Conservation (phyloP, 2,329 filamentous ascomycete species). For the Xylariaceae sp. region DNA sequence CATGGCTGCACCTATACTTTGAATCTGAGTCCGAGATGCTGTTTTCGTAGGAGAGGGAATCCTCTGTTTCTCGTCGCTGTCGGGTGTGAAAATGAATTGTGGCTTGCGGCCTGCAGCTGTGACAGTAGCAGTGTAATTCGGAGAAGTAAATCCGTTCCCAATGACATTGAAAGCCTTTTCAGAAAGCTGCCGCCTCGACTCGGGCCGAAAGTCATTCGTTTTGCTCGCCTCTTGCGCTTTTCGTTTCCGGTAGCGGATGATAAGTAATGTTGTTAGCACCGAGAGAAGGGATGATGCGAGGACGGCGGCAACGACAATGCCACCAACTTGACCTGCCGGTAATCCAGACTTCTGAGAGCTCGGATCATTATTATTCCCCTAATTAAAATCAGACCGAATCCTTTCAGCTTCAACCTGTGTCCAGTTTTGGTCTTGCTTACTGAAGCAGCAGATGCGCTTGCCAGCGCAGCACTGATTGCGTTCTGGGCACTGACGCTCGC, state of each 20-base stretch:
- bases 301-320: conserved; percentile 11
- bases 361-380: conserved; percentile 2
- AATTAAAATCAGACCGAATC: too few species aligned
- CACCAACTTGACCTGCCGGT: conserved; percentile 9
- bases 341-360: conserved; percentile 2
- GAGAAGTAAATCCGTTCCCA: background rate
- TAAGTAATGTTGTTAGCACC: conserved; percentile 6
- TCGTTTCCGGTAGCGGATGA: conserved; percentile 11
- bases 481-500: conserved; percentile 6
- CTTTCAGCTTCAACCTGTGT: background rate
- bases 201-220: background rate
- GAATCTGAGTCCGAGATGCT: too few species aligned
- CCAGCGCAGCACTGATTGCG: conserved; percentile 3
- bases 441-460: conserved; percentile 7
- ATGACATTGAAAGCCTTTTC: background rate
- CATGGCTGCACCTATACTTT: background rate
- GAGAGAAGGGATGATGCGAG: conserved; percentile 9
- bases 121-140: background rate
- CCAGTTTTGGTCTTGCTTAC: conserved; percentile 4
- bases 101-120: background rate
- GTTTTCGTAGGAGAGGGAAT: conserved; percentile 1
- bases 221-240: conserved; percentile 1
- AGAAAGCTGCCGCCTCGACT: background rate
- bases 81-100: background rate
- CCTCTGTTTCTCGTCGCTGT: conserved; percentile 1